phyloP scores from a whole-genome alignment of 2,329 filamentous ascomycete genomes.

The Neofusicoccum kwambonambiense region DNA sequence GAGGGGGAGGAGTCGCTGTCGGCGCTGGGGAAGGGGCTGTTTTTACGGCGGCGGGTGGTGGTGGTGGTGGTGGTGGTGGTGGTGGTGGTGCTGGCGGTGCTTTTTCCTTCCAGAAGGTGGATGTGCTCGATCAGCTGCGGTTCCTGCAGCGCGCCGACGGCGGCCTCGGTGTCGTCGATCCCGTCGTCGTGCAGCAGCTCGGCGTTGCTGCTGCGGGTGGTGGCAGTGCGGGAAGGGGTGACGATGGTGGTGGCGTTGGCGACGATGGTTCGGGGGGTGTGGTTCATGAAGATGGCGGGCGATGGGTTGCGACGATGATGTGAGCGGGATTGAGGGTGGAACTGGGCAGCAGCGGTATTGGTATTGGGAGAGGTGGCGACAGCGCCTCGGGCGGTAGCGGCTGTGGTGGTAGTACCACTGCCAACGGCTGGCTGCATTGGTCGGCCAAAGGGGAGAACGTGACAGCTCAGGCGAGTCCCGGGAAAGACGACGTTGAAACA shows the following conservation, averaged over 20 bases:
- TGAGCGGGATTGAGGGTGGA: not conserved
- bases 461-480: not conserved
- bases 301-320: not conserved
- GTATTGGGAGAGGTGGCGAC: too few relatives aligned
- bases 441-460: not conserved
- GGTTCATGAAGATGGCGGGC: conserved; percentile 29
- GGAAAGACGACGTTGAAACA: not conserved
- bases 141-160: not conserved
- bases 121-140: not conserved
- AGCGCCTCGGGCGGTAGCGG: not conserved
- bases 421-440: conserved; percentile 11
- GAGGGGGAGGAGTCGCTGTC: not conserved
- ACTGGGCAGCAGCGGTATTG: too few relatives aligned
- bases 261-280: conserved; percentile 33
- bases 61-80: not conserved
- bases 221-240: not conserved
- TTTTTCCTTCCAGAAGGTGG: conserved; percentile 6
- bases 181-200: conserved; percentile 2
- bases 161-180: not conserved
- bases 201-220: not conserved
- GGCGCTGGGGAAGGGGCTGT: not conserved
- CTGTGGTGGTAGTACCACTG: not conserved
- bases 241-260: conserved; percentile 19
- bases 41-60: not conserved
- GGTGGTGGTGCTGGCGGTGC: not conserved